Evolutionary conservation across 2,329 filamentous ascomycete species (phyloP), one percentile per base, ranked within the genome.

Genomic region (Penicillium sp.): DNA sequence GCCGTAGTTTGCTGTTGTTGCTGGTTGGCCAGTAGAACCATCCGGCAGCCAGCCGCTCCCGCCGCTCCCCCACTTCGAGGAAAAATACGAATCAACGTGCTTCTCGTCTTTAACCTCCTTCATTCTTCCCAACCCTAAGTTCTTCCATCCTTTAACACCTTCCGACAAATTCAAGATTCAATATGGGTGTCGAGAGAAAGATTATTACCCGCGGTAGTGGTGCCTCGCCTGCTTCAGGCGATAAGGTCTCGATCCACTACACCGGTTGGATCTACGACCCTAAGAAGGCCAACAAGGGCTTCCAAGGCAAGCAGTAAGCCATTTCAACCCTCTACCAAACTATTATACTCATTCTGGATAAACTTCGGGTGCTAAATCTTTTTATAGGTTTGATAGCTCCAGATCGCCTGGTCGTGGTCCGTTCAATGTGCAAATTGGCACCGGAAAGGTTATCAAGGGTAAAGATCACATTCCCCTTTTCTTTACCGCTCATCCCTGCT

Each of bases 401-500:
- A 81, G 88, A 36, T 54, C 61, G 11, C 61, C 61, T 62, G 88
- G 87, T 58, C 87, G 90, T 54, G 88, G 87, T 49, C 84, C 90
- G 74, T 92, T 96, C 70, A 79, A 84, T 59, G 89, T 87, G 61
- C 71, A 76, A 56, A 96, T 97, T 74, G 92, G 93, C 52, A 81
- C 89, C 62, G 91, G 91, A 51, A 82, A 85, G 69, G 90, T 97
- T 70, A 96, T 97, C 79, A 87, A 84, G 81, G 92, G 92, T 92
- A 82, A 60, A 73, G 5, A 4, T 8, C 10, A 8, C 13, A 9
- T n/a, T n/a, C 16, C 46, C 65, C 33, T 37, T 48, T 26, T 37
- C 26, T 18, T 36, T n/a, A 3, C 44, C 19, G 36, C 31, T 33
- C 19, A 11, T 40, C 28, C 11, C 24, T 28, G 6, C 10, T 43